Percentiles rank a stretch among this genome's conserved stretches.
These are phyloP conservation scores for Trichosporon sp. DNA, from an alignment of 1,284 basidiomycete species.

Conservation along the genomic window DNA sequence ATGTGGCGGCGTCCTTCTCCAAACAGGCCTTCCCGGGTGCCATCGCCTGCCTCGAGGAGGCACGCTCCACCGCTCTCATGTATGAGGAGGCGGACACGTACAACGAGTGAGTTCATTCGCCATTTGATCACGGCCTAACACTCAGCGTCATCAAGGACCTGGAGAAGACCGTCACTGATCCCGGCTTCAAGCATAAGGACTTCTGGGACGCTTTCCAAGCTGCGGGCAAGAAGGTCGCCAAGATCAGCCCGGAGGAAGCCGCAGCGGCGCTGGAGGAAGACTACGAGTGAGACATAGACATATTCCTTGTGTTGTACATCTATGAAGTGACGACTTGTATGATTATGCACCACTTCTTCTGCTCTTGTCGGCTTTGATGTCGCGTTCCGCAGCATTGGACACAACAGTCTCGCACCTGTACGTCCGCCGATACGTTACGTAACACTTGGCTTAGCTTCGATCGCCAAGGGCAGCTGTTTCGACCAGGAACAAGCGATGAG, in stretches of 20 bases:
- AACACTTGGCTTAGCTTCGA: no score
- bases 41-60: constrained; percentile 61
- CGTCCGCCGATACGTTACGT: neutral
- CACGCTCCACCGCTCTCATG: constrained; percentile 61
- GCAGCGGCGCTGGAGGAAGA: constrained; percentile 35
- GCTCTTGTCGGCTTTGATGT: neutral
- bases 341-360: neutral
- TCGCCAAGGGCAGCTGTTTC: no score
- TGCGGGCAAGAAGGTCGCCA: constrained; percentile 27
- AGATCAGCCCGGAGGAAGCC: constrained; percentile 40
- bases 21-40: constrained; percentile 61
- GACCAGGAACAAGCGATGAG: no score
- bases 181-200: constrained; percentile 41
- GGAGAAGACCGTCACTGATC: constrained; percentile 30
- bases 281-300: constrained; percentile 7
- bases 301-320: neutral
- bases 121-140: neutral
- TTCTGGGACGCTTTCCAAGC: constrained; percentile 45
- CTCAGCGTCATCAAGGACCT: constrained; percentile 34
- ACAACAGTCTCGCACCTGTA: neutral
- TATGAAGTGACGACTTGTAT: neutral
- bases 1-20: constrained; percentile 64
- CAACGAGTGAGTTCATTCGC: constrained; percentile 34
- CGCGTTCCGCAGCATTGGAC: no score
- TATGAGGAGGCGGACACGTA: constrained; percentile 47